Evolutionary conservation across 495 filamentous ascomycete genomes (phyloP).

Genomic region (Podospora didyma): DNA sequence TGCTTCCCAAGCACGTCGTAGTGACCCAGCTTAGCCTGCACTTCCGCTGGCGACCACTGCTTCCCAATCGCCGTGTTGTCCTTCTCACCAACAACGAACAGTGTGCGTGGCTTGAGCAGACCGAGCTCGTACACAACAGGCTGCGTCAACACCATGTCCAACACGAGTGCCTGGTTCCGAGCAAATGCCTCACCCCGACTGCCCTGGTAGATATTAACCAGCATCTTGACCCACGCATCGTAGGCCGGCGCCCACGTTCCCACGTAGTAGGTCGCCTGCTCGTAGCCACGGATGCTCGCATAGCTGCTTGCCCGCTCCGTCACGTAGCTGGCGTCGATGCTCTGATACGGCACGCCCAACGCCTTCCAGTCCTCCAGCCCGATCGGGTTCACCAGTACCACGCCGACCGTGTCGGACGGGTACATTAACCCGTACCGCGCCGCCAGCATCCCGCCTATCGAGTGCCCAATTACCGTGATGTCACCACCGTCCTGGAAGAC

Average conservation of each 20-base stretch:
- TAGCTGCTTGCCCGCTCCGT: conserved; percentile 33
- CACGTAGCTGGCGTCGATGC: conserved; percentile 24
- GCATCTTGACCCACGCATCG: conserved; percentile 45
- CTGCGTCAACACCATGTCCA: conserved; percentile 42
- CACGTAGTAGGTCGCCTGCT: conserved; percentile 42
- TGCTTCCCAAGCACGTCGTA: conserved; percentile 39
- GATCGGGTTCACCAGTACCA: conserved; percentile 37
- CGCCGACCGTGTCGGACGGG: conserved; percentile 22
- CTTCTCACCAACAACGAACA: conserved; percentile 37
- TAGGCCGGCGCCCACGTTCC: conserved; percentile 33
- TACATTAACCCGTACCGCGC: conserved; percentile 42
- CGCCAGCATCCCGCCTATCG: conserved; percentile 44
- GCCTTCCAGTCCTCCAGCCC: conserved; percentile 45
- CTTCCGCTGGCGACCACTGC: conserved; percentile 39
- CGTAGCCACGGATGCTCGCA: conserved; percentile 33
- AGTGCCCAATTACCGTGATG: conserved; percentile 42
- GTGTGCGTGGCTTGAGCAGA: conserved; percentile 27
- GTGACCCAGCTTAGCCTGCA: conserved; percentile 35
- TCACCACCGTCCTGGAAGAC: background rate
- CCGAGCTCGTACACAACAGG: conserved; percentile 42
- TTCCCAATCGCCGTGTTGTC: conserved; percentile 45
- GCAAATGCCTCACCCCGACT: conserved; percentile 27
- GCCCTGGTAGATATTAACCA: conserved; percentile 39
- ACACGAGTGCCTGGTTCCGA: conserved; percentile 31
- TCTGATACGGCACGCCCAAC: conserved; percentile 37